phyloP scores from a whole-genome alignment of 2,329 filamentous ascomycete genomes.

The Trichophyton verrucosum region DNA sequence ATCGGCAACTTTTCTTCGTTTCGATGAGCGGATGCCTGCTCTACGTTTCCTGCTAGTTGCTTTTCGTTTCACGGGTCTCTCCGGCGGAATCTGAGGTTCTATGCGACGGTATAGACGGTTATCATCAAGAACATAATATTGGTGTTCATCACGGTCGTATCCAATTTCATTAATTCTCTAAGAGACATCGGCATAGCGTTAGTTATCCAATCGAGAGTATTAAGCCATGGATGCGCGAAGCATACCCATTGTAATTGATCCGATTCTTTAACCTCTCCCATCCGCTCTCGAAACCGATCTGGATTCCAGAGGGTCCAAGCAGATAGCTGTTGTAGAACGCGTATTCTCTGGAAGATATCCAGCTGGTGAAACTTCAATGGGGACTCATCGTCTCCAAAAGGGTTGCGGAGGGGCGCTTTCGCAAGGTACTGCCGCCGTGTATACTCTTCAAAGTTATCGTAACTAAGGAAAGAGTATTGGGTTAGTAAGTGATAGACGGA shows the following conservation, averaged over 20 bases:
- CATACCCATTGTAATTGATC: constrained; percentile 77
- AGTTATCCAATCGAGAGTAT: not conserved
- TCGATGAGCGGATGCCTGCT: constrained; percentile 53
- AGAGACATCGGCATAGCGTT: not conserved
- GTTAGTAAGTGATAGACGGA: not conserved
- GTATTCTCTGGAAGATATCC: constrained; percentile 66
- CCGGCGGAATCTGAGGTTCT: constrained; percentile 53
- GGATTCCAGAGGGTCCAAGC: constrained; percentile 80
- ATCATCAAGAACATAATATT: constrained; percentile 85
- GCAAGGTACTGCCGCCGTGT: constrained; percentile 73
- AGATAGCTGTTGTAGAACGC: constrained; percentile 73
- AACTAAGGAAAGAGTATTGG: constrained; percentile 38
- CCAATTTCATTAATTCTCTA: constrained; percentile 44
- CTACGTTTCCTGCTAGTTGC: constrained; percentile 52
- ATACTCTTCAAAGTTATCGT: constrained; percentile 86
- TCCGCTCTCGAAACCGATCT: constrained; percentile 73
- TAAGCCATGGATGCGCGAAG: constrained; percentile 9
- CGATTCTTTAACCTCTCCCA: constrained; percentile 66
- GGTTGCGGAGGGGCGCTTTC: constrained; percentile 66
- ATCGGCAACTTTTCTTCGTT: constrained; percentile 49
- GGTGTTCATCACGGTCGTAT: constrained; percentile 76
- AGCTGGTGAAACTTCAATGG: constrained; percentile 67
- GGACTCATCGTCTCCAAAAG: constrained; percentile 66
- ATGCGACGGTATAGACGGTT: constrained; percentile 82
- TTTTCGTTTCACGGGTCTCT: constrained; percentile 47